These are phyloP conservation scores for Colletotrichum sp. DNA, from an alignment of 2,329 filamentous ascomycete genomes.

Conservation along the genomic window DNA sequence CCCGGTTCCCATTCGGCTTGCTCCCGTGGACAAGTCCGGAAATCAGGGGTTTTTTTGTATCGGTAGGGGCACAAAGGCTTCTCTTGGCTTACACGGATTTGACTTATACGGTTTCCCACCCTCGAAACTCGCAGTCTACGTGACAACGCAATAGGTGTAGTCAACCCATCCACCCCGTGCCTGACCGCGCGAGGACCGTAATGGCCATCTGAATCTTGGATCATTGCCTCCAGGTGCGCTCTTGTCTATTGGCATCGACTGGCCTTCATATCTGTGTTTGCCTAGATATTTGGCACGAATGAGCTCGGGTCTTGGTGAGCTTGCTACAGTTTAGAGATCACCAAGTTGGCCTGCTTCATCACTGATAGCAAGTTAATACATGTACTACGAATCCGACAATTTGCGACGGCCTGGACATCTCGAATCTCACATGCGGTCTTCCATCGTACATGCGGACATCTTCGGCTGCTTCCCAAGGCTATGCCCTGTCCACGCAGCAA, in stretches of 20 bases:
- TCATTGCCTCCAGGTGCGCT: not conserved
- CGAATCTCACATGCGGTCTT: not conserved
- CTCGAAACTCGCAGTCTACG: too few relatives aligned
- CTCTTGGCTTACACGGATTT: not conserved
- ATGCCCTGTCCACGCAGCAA: not conserved
- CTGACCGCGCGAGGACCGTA: not conserved
- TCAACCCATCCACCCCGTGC: not conserved
- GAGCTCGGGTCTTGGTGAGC: rapidly evolving
- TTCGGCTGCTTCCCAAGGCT: not conserved
- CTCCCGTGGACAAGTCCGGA: not conserved
- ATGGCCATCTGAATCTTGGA: not conserved
- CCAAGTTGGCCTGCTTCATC: not conserved
- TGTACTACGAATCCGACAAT: not conserved
- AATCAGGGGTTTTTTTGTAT: rapidly evolving
- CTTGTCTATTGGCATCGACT: not conserved
- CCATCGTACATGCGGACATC: not conserved
- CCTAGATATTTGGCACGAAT: not conserved
- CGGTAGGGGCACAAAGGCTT: not conserved
- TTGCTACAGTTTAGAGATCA: not conserved
- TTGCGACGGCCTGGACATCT: too few relatives aligned
- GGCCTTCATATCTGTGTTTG: not conserved
- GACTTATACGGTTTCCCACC: not conserved
- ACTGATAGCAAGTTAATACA: not conserved
- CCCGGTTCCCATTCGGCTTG: not conserved
- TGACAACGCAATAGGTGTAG: not conserved